These are phyloP conservation scores for Leptodermis oblonga DNA, from an alignment of 257 asterid genomes.

Conservation along the genomic window DNA sequence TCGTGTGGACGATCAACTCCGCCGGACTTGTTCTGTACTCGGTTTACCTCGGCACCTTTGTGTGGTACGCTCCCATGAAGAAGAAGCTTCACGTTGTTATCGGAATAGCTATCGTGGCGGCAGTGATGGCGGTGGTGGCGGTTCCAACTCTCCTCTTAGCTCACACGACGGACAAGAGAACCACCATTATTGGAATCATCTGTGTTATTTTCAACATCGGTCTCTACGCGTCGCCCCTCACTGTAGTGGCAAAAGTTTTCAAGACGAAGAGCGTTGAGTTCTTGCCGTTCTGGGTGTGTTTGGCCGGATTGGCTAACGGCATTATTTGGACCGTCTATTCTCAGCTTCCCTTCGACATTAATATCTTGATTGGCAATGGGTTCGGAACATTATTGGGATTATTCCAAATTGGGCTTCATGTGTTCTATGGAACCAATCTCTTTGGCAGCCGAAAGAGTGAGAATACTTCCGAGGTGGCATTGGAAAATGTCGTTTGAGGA, in stretches of 20 bases:
- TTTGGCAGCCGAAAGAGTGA: too few species aligned
- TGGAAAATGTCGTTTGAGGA: too few species aligned
- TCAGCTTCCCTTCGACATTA: neutral
- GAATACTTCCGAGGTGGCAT: too few species aligned
- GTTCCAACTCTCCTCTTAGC: neutral
- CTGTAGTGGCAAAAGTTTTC: neutral
- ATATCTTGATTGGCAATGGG: neutral
- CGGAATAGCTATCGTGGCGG: neutral
- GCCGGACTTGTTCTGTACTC: neutral
- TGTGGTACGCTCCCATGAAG: neutral
- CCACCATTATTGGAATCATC: neutral
- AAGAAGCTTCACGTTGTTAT: fast-evolving
- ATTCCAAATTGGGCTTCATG: too few species aligned
- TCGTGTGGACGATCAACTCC: neutral
- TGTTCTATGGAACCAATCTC: too few species aligned
- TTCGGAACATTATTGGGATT: too few species aligned
- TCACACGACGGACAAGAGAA: neutral
- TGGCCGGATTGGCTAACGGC: neutral
- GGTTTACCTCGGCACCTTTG: neutral
- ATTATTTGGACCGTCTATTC: neutral
- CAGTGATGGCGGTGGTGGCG: neutral
- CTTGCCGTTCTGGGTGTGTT: conserved; percentile 3
- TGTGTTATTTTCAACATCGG: neutral
- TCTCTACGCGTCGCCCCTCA: neutral
- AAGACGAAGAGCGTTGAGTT: neutral